Base-by-base conservation (phyloP, 2,329 filamentous ascomycete genomes). In the Hypoxylon sp. region DNA sequence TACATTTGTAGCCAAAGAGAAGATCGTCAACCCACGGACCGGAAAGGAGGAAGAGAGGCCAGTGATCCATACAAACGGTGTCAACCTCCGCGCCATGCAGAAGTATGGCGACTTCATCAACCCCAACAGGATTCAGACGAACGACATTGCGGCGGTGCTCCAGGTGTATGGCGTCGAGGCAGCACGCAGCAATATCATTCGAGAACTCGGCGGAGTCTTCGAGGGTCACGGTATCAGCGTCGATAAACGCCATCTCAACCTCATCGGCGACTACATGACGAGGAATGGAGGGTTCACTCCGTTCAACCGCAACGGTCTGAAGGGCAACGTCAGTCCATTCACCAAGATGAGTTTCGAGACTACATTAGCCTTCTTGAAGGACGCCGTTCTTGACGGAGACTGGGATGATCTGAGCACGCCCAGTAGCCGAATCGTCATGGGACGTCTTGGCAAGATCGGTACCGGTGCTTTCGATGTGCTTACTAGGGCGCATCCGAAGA, bases 311-410 rank as follows among this genome's bases (percentile, higher is more conserved):
- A 97, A 93, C 78, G 96, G 95, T 0, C 84, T 99, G 67, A 90
- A 90, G 77, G 90, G 92, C 71, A 94, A 93, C 76, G 91, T 95
- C 29, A 94, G 91, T 73, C 94, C 96, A 0, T 95, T 99, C 74
- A 95, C 96, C 82, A 98, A 98, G 87, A 98, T 98, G 95, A 97
- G 93, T 80, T 99, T 98, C 83, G 96, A 99, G 87, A 99, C 96
- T 3, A 99, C 96, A 2, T 88, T 98, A 42, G 91, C 92, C 0
- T 98, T 98, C 84, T 85, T 99, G 76, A 94, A 92, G 80, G 96
- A 98, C 78, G 94, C 96, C 1, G 91, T 98, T 26, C 84, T 97
- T 64, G 94, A 97, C 76, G 91, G 93, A 54, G 96, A 98, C 80
- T 93, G 90, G 86, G 96, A 99, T 80, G 92, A 96, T 75, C 84